phyloP scores from a whole-genome alignment of 2,329 filamentous ascomycete species.

The Zymoseptoria tritici region DNA sequence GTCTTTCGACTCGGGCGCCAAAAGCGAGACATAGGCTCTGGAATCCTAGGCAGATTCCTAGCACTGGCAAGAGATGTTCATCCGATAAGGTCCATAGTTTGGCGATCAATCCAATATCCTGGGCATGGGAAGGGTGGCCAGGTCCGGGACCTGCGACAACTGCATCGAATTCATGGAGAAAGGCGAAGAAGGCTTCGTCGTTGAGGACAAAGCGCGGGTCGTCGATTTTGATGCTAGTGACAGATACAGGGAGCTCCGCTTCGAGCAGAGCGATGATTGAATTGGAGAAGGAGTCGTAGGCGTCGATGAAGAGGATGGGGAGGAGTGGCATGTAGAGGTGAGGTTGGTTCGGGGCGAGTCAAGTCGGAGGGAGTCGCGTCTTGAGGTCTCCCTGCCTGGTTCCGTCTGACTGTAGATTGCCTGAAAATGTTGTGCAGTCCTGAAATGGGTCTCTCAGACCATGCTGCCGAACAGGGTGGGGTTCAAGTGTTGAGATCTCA shows the following conservation, averaged over 20 bases:
- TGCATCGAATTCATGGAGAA: slow-evolving; percentile 62
- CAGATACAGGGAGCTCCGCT: slow-evolving; percentile 56
- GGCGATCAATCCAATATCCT: slow-evolving; percentile 77
- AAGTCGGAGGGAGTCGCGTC: slow-evolving; percentile 1
- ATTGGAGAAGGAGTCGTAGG: slow-evolving; percentile 94
- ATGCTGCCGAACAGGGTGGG: background rate
- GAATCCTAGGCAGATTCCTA: slow-evolving; percentile 86
- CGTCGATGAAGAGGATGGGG: slow-evolving; percentile 75
- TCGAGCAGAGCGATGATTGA: slow-evolving; percentile 82
- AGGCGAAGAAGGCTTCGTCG: slow-evolving; percentile 33
- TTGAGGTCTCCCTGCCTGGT: slow-evolving; percentile 6
- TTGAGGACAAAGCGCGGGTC: slow-evolving; percentile 32
- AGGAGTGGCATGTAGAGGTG: slow-evolving; percentile 19
- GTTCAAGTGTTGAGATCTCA: background rate
- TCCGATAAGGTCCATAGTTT: slow-evolving; percentile 63
- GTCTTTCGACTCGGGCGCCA: slow-evolving; percentile 57
- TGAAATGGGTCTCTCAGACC: background rate
- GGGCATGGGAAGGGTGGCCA: slow-evolving; percentile 62
- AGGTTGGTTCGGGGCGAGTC: background rate
- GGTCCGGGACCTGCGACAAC: slow-evolving; percentile 88
- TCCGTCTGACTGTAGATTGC: background rate
- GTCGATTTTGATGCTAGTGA: slow-evolving; percentile 59
- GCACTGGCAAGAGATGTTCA: slow-evolving; percentile 59
- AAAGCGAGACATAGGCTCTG: slow-evolving; percentile 68
- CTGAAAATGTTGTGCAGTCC: background rate